Base-by-base conservation (phyloP, 805 yeast genomes). In the Hanseniaspora vineae region DNA sequence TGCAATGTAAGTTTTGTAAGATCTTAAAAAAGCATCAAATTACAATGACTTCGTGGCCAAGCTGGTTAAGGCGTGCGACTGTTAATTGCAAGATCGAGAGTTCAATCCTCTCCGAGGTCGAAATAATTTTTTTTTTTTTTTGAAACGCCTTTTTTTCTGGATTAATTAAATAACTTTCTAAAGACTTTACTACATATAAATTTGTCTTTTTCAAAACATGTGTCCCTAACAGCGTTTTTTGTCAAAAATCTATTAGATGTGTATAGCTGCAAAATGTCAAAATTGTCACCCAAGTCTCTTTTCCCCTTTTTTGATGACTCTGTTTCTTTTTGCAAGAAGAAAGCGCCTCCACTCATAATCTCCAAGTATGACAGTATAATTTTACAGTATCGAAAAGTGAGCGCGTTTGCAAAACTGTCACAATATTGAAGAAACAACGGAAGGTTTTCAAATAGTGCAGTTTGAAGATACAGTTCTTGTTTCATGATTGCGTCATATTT, bases 31-130 rank as follows among this genome's bases (percentile, higher is more conserved):
- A n/a, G n/a, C 44, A 39, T 40, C 29, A 23, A 23, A 23, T 23
- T 23, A 23, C 8, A 4, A 23, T 17, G 31, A 20, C n/a, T 69
- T 64, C 72, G 69, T 70, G 75, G 75, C 76, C 76, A 71, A 71
- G 76, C 65, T 71, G 75, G 75, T 66, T 70, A 71, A 71, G 75
- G 75, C 75, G 73, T 71, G 74, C 75, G 76, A 72, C 76, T 72
- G 76, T 72, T 72, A 72, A 72, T 72, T 76, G 76, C 76, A 72
- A 72, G 77, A 72, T 69, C 77, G 76, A 60, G 76, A 72, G 77
- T 72, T 72, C 77, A 66, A 72, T 64, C 77, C 77, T 72, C 76
- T 60, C 76, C 70, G 73, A 61, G 76, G 75, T 72, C 76, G 76
- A 33, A 11, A 6, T 33, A 33, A 6, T 33, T 33, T 52, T 49